Percentiles rank a stretch among this genome's conserved stretches.
phyloP scores from a whole-genome alignment of 768 basidiomycete species.

The Rhodotorula paludigena region DNA sequence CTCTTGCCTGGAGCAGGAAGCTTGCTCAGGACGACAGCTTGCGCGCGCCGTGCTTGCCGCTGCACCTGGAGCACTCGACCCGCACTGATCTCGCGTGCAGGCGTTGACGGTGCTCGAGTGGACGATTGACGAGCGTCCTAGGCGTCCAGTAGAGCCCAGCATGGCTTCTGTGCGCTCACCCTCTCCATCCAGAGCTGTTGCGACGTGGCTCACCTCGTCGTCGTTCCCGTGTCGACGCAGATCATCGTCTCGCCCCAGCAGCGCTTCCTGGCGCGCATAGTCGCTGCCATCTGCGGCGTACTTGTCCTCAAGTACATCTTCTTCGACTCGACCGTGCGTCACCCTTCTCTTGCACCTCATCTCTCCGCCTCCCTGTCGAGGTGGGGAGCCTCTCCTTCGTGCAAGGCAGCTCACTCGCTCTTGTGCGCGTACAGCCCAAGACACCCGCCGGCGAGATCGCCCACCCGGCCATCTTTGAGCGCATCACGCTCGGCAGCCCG shows the following conservation, averaged over 20 bases:
- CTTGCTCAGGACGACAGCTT: too few relatives aligned
- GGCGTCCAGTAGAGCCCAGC: too few relatives aligned
- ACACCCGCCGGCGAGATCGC: slow-evolving; percentile 43
- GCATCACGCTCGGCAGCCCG: slow-evolving; percentile 53
- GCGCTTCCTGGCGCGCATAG: slow-evolving; percentile 44
- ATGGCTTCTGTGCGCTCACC: too few relatives aligned
- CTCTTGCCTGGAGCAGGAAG: too few relatives aligned
- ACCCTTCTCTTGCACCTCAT: background rate
- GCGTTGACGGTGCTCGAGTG: too few relatives aligned
- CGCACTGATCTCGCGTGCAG: too few relatives aligned
- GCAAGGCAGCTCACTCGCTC: background rate
- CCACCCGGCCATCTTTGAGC: slow-evolving; percentile 54
- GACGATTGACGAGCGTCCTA: too few relatives aligned
- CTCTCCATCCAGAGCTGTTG: too few relatives aligned
- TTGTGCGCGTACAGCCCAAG: slow-evolving; percentile 21
- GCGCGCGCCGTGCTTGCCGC: too few relatives aligned
- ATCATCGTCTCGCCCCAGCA: slow-evolving; percentile 39
- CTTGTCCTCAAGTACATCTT: slow-evolving; percentile 41
- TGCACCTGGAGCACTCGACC: too few relatives aligned
- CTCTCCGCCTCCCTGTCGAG: background rate
- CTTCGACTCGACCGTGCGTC: slow-evolving; percentile 35
- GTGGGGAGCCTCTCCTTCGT: background rate
- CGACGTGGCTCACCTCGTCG: background rate
- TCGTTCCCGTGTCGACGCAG: too few relatives aligned
- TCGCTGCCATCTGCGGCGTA: slow-evolving; percentile 41